These are phyloP conservation scores for Ophiocordyceps australis DNA, from an alignment of 2,329 filamentous ascomycete genomes.

Conservation along the genomic window DNA sequence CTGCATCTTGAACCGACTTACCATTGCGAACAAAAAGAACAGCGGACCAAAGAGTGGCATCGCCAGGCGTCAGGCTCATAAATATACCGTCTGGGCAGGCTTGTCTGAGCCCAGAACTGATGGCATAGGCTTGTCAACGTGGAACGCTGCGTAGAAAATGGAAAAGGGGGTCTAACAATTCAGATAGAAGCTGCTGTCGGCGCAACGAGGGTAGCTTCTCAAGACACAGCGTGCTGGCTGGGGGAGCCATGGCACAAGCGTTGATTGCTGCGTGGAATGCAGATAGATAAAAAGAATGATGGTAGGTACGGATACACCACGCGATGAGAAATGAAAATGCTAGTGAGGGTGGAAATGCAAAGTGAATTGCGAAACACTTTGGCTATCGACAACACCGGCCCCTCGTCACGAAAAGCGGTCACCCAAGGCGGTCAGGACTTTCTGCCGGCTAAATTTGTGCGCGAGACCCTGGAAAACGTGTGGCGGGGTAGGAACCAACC, in stretches of 20 bases:
- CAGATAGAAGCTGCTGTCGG: slow-evolving; percentile 59
- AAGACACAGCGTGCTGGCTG: slow-evolving; percentile 12
- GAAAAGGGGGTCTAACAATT: slow-evolving; percentile 36
- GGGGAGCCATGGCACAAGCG: background rate
- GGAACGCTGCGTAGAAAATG: background rate
- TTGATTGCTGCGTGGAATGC: no score
- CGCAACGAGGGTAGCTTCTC: slow-evolving; percentile 36
- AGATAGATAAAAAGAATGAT: no score
- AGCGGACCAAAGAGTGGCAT: slow-evolving; percentile 74
- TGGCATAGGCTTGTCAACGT: background rate
- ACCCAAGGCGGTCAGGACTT: no score
- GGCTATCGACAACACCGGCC: no score
- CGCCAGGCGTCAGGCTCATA: slow-evolving; percentile 64
- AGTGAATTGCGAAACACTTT: no score
- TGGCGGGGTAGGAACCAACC: no score
- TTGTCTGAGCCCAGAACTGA: slow-evolving; percentile 61
- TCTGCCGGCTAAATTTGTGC: slow-evolving; percentile 5
- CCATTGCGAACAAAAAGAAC: slow-evolving; percentile 82
- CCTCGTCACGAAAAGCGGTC: no score
- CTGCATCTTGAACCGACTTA: no score
- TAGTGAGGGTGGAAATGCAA: no score
- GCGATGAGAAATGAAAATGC: no score
- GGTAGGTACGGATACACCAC: no score
- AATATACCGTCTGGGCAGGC: slow-evolving; percentile 76
- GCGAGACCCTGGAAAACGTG: no score